Conservation (phyloP, 2,329 filamentous ascomycete species). For the Leptographium procerum region DNA sequence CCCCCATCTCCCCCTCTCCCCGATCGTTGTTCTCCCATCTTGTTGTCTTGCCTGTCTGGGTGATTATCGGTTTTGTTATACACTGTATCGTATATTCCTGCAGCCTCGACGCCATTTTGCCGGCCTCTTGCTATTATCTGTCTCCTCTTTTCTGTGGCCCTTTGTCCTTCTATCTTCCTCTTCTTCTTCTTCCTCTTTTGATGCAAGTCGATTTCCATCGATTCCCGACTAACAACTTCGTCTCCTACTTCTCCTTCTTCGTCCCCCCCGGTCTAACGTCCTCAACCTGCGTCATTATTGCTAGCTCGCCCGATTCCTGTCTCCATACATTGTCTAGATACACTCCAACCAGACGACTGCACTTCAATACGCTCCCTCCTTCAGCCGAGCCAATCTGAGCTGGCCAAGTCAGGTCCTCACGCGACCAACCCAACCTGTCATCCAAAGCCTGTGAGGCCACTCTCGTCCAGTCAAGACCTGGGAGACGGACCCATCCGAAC, state of each 20-base stretch:
- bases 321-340: background rate
- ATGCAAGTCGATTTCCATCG: too few species aligned
- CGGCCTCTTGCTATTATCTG: background rate
- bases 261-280: background rate
- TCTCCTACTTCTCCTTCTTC: background rate
- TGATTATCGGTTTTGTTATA: too few species aligned
- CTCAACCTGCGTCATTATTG: background rate
- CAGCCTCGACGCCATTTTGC: background rate
- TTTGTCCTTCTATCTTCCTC: background rate
- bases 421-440: constrained; percentile 8
- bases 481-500: background rate
- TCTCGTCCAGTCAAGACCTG: background rate
- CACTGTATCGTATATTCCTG: too few species aligned
- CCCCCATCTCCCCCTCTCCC: background rate
- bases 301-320: background rate
- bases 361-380: too few species aligned
- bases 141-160: background rate
- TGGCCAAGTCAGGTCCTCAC: constrained; percentile 12
- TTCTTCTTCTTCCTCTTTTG: background rate
- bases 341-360: background rate
- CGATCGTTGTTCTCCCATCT: background rate
- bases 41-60: background rate
- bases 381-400: constrained; percentile 10
- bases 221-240: too few species aligned
- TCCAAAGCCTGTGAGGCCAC: background rate